These are phyloP conservation scores for Afroboletus lepidellus DNA, from an alignment of 1,284 basidiomycete species.

Conservation along the genomic window DNA sequence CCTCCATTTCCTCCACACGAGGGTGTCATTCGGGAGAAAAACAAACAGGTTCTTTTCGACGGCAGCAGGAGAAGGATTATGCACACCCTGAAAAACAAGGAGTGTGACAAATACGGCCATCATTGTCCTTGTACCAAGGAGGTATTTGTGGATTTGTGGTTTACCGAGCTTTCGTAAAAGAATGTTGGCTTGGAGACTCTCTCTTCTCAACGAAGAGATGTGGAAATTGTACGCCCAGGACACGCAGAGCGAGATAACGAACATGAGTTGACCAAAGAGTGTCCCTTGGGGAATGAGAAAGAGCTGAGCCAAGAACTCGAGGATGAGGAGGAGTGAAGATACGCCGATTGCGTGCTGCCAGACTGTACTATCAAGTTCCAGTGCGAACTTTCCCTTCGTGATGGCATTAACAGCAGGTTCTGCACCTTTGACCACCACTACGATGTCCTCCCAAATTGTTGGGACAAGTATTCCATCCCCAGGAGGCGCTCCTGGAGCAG, in stretches of 20 bases:
- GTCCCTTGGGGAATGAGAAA: conserved; percentile 31
- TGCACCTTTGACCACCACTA: conserved; percentile 24
- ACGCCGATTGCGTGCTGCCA: conserved; percentile 20
- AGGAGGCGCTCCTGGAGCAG: conserved; percentile 18
- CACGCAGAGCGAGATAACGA: conserved; percentile 28
- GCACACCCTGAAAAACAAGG: conserved; percentile 11
- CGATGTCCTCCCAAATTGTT: conserved; percentile 17
- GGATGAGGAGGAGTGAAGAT: conserved; percentile 28
- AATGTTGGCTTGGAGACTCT: conserved; percentile 23
- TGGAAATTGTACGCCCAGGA: conserved; percentile 31
- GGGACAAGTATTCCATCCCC: conserved; percentile 24
- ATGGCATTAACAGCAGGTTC: conserved; percentile 28
- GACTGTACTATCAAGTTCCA: conserved; percentile 11
- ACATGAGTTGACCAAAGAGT: conserved; percentile 32
- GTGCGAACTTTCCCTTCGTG: conserved; percentile 27
- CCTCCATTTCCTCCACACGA: conserved; percentile 25
- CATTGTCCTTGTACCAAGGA: conserved; percentile 20
- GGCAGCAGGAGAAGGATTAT: neutral
- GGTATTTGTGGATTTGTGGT: conserved; percentile 21
- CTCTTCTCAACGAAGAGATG: conserved; percentile 25
- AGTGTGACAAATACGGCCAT: conserved; percentile 25
- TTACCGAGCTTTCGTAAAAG: conserved; percentile 20
- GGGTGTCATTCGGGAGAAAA: conserved; percentile 24
- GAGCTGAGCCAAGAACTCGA: conserved; percentile 28
- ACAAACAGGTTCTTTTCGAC: conserved; percentile 13